These are phyloP conservation scores for Zygosaccharomyces lentus DNA, from an alignment of 805 yeast species.

Conservation along the genomic window DNA sequence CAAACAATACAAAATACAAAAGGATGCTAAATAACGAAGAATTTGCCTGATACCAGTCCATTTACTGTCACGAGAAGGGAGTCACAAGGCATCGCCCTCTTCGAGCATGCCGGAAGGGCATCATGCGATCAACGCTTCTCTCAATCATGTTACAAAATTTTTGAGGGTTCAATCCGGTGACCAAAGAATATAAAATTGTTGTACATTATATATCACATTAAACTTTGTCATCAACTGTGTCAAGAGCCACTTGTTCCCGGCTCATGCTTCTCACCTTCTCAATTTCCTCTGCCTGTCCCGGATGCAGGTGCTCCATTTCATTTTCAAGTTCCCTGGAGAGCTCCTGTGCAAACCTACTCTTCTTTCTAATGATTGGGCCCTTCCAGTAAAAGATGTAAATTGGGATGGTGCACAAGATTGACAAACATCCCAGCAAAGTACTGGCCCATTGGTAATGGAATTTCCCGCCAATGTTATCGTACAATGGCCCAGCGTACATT, in stretches of 20 bases:
- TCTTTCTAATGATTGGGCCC: slow-evolving; percentile 7
- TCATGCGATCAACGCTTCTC: too few species aligned
- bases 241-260: background rate
- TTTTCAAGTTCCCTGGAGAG: slow-evolving; percentile 6
- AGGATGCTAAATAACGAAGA: too few species aligned
- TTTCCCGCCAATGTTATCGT: slow-evolving; percentile 8
- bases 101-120: too few species aligned
- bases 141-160: too few species aligned
- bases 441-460: slow-evolving; percentile 10
- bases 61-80: too few species aligned
- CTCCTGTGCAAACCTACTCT: slow-evolving; percentile 8
- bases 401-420: slow-evolving; percentile 7
- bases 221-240: background rate
- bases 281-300: background rate
- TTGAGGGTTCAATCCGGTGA: background rate
- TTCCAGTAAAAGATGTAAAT: slow-evolving; percentile 7
- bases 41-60: too few species aligned
- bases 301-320: slow-evolving; percentile 4
- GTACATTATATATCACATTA: background rate
- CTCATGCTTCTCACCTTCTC: background rate
- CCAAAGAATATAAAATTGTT: background rate
- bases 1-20: too few species aligned
- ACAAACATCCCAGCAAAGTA: slow-evolving; percentile 5
- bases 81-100: too few species aligned
- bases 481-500: slow-evolving; percentile 9